Evolutionary conservation across 331 rosid genomes (phyloP), one percentile per base, ranked within the genome.

Genomic region (Rhamnella rubrinervis): DNA sequence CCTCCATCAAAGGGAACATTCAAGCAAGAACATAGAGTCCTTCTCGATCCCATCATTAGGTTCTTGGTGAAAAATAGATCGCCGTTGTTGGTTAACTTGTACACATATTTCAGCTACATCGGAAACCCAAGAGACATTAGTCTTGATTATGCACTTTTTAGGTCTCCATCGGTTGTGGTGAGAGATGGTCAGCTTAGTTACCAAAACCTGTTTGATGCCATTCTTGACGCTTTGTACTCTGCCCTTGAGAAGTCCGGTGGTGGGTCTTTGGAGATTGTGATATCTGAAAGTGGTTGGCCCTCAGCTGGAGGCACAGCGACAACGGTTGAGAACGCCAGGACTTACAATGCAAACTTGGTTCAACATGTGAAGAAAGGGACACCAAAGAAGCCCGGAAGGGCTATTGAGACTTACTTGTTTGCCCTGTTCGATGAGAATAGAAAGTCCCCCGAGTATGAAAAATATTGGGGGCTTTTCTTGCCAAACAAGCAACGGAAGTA

Each of bases 211-310:
- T 86, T 84, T 14, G 80, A 77, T 21, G 89, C 88, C 17, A 60
- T 70, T 16, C 46, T 88, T 46, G 95, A 85, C 46, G 71, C 89
- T 15, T 39, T 59, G 47, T 88, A 84, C 19, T 55, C 85, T 6
- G 84, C 92, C 11, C 66, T 84, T 52, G 91, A 84, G 74, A 80
- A 66, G 53, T 53, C 70, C 0, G 77, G 82, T 0, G 85, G 82
- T 10, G 77, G 77, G 18, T 61, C 73, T 3, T 1, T 86, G 74
- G 78, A 80, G 57, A 67, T 88, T 8, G 84, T 84, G 44, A 78
- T 84, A 16, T 82, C 90, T 0, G 81, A 86, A 59, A 80, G 56
- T 4, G 89, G 92, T 18, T 88, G 91, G 88, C 88, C 95, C 1
- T 75, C 88, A 4, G 70, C 68, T 0, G 84, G 85, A 8, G 88